Evolutionary conservation across 257 asterid genomes (phyloP).

Genomic region (Fraxinus pennsylvanica): DNA sequence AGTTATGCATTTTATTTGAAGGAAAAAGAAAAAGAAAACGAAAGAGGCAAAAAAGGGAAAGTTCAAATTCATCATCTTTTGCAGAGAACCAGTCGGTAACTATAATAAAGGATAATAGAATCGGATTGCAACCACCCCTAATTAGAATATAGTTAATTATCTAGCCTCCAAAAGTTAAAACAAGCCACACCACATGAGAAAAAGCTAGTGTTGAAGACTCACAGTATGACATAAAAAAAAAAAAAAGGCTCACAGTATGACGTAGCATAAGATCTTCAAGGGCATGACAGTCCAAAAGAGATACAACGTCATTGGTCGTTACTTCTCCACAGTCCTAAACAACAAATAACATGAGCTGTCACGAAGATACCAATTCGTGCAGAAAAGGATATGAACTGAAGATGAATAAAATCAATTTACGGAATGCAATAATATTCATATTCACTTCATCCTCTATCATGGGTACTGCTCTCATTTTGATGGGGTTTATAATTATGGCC

Average conservation of each 20-base stretch:
- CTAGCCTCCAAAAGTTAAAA: neutral
- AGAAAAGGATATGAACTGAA: conserved; percentile 12
- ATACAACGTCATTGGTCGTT: conserved; percentile 56
- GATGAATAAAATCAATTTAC: neutral
- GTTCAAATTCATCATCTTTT: neutral
- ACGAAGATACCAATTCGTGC: neutral
- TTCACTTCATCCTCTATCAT: neutral
- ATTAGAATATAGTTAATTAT: neutral
- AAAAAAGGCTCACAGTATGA: conserved; percentile 54
- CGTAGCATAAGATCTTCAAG: conserved; percentile 80
- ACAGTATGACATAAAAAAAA: conserved; percentile 53
- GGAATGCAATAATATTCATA: neutral
- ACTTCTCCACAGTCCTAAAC: conserved; percentile 82
- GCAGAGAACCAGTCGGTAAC: neutral
- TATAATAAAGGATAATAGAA: neutral
- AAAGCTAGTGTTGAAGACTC: conserved; percentile 35
- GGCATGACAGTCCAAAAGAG: conserved; percentile 72
- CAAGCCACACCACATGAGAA: neutral
- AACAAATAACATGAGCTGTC: conserved; percentile 25
- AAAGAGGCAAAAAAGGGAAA: neutral
- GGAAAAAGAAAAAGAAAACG: neutral
- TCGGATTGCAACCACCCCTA: neutral
- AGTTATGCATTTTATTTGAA: neutral
- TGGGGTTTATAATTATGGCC: neutral
- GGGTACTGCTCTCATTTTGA: neutral